phyloP scores from a whole-genome alignment of 2,329 filamentous ascomycete species.

The Venturia asperata region DNA sequence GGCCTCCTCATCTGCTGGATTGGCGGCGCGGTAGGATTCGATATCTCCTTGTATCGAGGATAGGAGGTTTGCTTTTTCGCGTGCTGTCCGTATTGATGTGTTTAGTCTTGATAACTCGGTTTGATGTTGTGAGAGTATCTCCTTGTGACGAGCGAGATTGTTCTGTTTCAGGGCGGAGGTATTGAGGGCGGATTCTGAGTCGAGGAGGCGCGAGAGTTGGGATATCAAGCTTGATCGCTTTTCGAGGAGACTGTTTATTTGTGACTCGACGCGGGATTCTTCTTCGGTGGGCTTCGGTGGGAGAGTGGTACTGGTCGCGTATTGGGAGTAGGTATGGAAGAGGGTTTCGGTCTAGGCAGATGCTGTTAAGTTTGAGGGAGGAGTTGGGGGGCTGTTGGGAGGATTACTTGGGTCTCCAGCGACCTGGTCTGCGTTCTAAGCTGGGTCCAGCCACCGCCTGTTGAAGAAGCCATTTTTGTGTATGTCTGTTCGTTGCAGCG shows the following conservation, averaged over 20 bases:
- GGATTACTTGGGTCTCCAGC: conserved; percentile 76
- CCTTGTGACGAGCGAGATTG: conserved; percentile 84
- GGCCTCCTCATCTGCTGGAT: conserved; percentile 76
- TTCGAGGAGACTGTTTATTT: conserved; percentile 76
- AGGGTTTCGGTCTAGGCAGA: conserved; percentile 66
- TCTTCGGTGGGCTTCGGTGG: conserved; percentile 79
- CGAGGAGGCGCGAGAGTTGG: conserved; percentile 81
- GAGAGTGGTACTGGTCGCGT: conserved; percentile 70
- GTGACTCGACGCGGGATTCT: conserved; percentile 69
- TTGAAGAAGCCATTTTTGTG: conserved; percentile 28
- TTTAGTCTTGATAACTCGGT: conserved; percentile 73
- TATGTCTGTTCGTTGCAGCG: neutral
- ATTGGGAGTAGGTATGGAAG: conserved; percentile 85
- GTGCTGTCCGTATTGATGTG: conserved; percentile 64
- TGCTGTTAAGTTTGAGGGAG: conserved; percentile 21
- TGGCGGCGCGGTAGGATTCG: conserved; percentile 67
- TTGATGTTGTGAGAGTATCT: conserved; percentile 80
- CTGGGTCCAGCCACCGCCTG: conserved; percentile 68
- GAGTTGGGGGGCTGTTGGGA: conserved; percentile 15
- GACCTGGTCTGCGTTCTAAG: conserved; percentile 85
- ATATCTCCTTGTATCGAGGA: conserved; percentile 89
- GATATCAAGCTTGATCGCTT: conserved; percentile 79
- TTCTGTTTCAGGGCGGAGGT: conserved; percentile 95
- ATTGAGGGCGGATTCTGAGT: conserved; percentile 80
- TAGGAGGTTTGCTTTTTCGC: conserved; percentile 83